Percentiles rank a stretch among this genome's conserved stretches.
phyloP scores from a whole-genome alignment of 176 grass and related monocot genomes.

The Leersia perrieri region DNA sequence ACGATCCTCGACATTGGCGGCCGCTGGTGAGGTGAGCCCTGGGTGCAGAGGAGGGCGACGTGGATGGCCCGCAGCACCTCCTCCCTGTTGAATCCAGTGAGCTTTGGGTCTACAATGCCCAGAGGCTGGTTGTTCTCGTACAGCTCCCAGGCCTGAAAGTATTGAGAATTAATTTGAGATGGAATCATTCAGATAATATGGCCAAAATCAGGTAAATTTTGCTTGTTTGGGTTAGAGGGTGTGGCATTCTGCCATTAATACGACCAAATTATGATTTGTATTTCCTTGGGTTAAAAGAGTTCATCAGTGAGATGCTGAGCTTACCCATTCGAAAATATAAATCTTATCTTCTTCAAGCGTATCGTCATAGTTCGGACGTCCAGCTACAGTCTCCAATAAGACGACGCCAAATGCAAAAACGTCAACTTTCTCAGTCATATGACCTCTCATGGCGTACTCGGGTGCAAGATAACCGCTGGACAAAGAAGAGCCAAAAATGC shows the following conservation, averaged over 20 bases:
- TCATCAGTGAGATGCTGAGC: conserved; percentile 5
- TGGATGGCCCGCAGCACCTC: conserved; percentile 54
- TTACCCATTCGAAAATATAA: conserved; percentile 93
- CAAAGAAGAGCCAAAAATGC: not conserved
- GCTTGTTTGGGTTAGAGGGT: not conserved
- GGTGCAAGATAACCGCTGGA: conserved; percentile 83
- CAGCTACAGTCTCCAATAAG: conserved; percentile 59
- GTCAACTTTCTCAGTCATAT: conserved; percentile 85
- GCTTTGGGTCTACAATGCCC: conserved; percentile 52
- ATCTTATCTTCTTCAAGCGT: conserved; percentile 38
- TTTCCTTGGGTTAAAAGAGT: not conserved
- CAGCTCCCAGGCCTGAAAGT: conserved; percentile 64
- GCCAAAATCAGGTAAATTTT: not conserved
- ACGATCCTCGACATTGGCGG: conserved; percentile 77
- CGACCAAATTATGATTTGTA: not conserved
- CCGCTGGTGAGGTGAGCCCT: conserved; percentile 53
- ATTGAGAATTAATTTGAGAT: not conserved
- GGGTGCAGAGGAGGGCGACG: conserved; percentile 72
- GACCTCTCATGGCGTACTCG: conserved; percentile 93
- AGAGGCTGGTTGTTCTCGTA: conserved; percentile 49
- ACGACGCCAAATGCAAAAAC: conserved; percentile 82
- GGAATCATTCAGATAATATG: not conserved
- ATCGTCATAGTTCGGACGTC: conserved; percentile 62
- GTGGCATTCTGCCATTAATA: not conserved
- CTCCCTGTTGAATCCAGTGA: conserved; percentile 31